phyloP scores from a whole-genome alignment of 2,329 filamentous ascomycete genomes.

The Colletotrichum sp. region DNA sequence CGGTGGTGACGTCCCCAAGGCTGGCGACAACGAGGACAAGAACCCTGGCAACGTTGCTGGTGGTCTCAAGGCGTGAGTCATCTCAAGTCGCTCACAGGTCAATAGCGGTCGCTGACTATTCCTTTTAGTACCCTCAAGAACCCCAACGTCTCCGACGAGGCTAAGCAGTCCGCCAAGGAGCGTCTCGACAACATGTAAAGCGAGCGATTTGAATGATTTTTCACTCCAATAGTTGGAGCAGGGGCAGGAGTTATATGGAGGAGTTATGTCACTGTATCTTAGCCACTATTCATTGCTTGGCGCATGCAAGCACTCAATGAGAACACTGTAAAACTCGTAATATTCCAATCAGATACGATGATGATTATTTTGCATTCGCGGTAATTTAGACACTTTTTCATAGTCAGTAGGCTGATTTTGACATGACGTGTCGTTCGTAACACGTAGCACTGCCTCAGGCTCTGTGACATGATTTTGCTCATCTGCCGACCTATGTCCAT shows the following conservation, averaged over 20 bases:
- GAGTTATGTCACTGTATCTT: neutral
- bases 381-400: too few species aligned
- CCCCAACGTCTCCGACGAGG: slow-evolving; percentile 60
- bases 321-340: neutral
- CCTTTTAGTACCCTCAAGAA: slow-evolving; percentile 53
- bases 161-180: slow-evolving; percentile 60
- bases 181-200: slow-evolving; percentile 47
- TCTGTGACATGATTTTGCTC: too few species aligned
- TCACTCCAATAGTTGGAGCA: neutral
- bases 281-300: neutral
- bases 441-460: too few species aligned
- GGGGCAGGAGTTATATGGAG: neutral
- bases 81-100: too few species aligned
- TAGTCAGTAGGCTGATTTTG: too few species aligned
- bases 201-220: neutral
- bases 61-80: slow-evolving; percentile 55
- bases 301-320: neutral
- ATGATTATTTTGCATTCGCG: too few species aligned
- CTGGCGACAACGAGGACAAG: slow-evolving; percentile 45
- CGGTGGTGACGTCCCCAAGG: slow-evolving; percentile 39
- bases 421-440: too few species aligned
- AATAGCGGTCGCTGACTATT: neutral
- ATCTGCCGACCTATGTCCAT: too few species aligned
- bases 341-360: too few species aligned
- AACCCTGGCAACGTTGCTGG: slow-evolving; percentile 59